phyloP scores from a whole-genome alignment of 1,284 basidiomycete species.

The Chalciporus sp. region DNA sequence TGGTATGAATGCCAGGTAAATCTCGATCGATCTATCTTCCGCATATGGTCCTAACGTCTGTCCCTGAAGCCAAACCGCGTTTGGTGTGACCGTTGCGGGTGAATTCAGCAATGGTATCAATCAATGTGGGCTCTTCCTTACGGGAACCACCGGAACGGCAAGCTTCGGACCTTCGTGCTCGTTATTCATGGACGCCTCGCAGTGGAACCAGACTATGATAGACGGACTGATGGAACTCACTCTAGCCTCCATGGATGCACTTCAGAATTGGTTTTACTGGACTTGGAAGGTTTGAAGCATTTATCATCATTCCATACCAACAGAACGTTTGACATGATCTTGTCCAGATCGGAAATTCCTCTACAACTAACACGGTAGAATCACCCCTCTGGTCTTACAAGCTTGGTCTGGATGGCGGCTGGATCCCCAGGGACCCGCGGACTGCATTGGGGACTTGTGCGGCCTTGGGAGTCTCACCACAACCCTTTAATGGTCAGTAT shows the following conservation, averaged over 20 bases:
- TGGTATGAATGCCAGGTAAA: slow-evolving; percentile 46
- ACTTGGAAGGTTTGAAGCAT: slow-evolving; percentile 41
- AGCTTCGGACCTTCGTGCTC: slow-evolving; percentile 51
- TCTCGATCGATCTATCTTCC: slow-evolving; percentile 1
- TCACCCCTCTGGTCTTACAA: slow-evolving; percentile 83
- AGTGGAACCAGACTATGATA: slow-evolving; percentile 57
- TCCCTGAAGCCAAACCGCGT: slow-evolving; percentile 40
- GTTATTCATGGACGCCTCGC: slow-evolving; percentile 53
- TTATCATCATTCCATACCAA: background rate
- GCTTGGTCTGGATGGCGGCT: slow-evolving; percentile 78
- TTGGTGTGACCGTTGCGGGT: slow-evolving; percentile 68
- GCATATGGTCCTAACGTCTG: slow-evolving; percentile 9
- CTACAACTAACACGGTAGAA: slow-evolving; percentile 56
- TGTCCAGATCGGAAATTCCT: slow-evolving; percentile 68
- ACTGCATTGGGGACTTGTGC: slow-evolving; percentile 66
- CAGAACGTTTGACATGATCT: background rate
- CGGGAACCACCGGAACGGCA: slow-evolving; percentile 48
- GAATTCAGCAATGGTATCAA: slow-evolving; percentile 63
- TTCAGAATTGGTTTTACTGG: slow-evolving; percentile 45
- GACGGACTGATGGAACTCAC: slow-evolving; percentile 54
- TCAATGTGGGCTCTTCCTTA: slow-evolving; percentile 64
- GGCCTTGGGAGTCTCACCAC: slow-evolving; percentile 47
- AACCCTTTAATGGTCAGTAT: slow-evolving; percentile 60
- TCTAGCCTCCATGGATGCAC: slow-evolving; percentile 51
- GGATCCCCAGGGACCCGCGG: slow-evolving; percentile 82